Evolutionary conservation across 441 rosid genomes (phyloP).

Genomic region (Erysimum pusillum): DNA sequence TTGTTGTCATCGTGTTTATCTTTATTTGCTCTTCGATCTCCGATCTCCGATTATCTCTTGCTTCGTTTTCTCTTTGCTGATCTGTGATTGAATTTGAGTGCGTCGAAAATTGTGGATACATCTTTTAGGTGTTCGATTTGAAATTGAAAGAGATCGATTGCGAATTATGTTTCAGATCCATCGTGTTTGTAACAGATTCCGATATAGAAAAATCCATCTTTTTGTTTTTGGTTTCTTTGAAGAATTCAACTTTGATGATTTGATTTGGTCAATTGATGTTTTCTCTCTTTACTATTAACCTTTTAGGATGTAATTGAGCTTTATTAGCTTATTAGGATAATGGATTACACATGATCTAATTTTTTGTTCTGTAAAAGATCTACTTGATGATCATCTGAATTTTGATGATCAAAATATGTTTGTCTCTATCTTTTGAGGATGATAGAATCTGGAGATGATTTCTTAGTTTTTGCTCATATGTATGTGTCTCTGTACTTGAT

Average conservation of each 20-base stretch:
- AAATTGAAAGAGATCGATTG: not conserved
- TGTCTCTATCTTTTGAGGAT: no score
- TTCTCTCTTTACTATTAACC: not conserved
- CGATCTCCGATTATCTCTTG: not conserved
- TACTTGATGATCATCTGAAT: not conserved
- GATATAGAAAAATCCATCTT: not conserved
- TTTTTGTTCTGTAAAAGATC: not conserved
- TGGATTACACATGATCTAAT: not conserved
- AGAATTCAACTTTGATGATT: not conserved
- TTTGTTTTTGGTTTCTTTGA: not conserved
- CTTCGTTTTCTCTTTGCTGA: not conserved
- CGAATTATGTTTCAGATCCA: not conserved
- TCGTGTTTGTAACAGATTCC: not conserved
- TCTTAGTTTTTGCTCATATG: no score
- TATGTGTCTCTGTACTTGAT: no score
- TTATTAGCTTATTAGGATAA: not conserved
- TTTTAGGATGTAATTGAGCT: not conserved
- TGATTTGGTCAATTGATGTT: not conserved
- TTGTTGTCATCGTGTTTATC: not conserved
- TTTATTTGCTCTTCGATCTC: not conserved
- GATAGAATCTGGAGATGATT: no score
- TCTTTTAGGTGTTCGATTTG: not conserved
- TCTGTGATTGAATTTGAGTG: conserved; percentile 10
- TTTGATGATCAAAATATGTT: not conserved
- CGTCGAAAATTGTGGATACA: not conserved